These are phyloP conservation scores for Crepidotus variabilis DNA, from an alignment of 768 basidiomycete genomes.

Conservation along the genomic window DNA sequence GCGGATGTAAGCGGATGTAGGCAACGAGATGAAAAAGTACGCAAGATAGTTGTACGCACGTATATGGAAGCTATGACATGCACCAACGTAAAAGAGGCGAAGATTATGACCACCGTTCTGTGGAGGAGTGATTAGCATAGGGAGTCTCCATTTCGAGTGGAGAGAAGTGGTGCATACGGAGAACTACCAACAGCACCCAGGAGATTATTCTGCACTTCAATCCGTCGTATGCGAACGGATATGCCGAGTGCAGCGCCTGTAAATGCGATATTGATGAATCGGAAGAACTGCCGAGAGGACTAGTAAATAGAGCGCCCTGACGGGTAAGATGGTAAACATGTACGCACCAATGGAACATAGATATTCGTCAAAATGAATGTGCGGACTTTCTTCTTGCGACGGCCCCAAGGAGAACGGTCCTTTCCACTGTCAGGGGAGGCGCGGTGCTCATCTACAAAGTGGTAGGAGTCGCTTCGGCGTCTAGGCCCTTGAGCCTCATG, in stretches of 20 bases:
- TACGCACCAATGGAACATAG: slow-evolving; percentile 74
- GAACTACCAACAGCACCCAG: slow-evolving; percentile 81
- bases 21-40: background rate
- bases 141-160: no score
- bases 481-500: slow-evolving; percentile 37
- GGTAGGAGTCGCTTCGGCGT: slow-evolving; percentile 24
- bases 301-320: slow-evolving; percentile 4
- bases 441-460: slow-evolving; percentile 23
- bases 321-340: background rate
- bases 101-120: slow-evolving; percentile 81
- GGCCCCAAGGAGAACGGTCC: slow-evolving; percentile 25
- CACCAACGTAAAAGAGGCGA: slow-evolving; percentile 75
- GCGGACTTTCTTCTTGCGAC: slow-evolving; percentile 47
- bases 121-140: background rate
- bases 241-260: slow-evolving; percentile 76
- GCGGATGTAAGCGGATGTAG: slow-evolving; percentile 14
- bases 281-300: slow-evolving; percentile 59
- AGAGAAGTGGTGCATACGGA: slow-evolving; percentile 44
- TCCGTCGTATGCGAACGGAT: slow-evolving; percentile 67
- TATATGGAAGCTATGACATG: slow-evolving; percentile 88
- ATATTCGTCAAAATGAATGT: slow-evolving; percentile 68
- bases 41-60: slow-evolving; percentile 54
- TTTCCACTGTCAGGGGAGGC: slow-evolving; percentile 22
- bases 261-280: slow-evolving; percentile 80
- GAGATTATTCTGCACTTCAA: slow-evolving; percentile 46